A percentile compares a stretch with the other conserved stretches of the same genome.
Evolutionary conservation across 495 filamentous ascomycete species (phyloP).

Genomic region (Xylaria curta): DNA sequence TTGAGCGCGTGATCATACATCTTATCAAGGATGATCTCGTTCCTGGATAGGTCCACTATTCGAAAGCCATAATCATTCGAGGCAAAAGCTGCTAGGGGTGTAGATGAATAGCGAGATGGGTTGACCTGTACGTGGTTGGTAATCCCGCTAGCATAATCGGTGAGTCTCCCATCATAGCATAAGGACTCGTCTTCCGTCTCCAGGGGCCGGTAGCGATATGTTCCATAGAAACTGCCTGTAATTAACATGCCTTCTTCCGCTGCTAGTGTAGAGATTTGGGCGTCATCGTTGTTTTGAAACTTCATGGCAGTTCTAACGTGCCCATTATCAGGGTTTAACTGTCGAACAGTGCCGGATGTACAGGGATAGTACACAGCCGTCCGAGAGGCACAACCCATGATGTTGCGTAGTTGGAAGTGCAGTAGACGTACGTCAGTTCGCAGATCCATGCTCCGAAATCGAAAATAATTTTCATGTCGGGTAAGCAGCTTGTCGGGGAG

Average conservation of each 20-base stretch:
- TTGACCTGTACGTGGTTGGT: constrained; percentile 86
- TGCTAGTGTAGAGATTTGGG: constrained; percentile 74
- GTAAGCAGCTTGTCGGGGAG: constrained; percentile 44
- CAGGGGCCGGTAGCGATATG: constrained; percentile 73
- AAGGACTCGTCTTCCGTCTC: constrained; percentile 49
- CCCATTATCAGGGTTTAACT: constrained; percentile 59
- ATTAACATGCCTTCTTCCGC: constrained; percentile 72
- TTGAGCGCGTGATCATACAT: constrained; percentile 76
- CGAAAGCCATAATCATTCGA: constrained; percentile 84
- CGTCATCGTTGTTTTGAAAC: constrained; percentile 53
- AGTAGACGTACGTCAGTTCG: constrained; percentile 66
- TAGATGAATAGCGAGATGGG: constrained; percentile 61
- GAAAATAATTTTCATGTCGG: constrained; percentile 65
- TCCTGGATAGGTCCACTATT: constrained; percentile 72
- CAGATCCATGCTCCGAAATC: constrained; percentile 74
- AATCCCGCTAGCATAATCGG: constrained; percentile 72
- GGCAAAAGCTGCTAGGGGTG: constrained; percentile 75
- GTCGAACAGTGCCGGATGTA: constrained; percentile 55
- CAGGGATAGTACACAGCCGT: constrained; percentile 80
- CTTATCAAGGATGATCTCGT: constrained; percentile 66
- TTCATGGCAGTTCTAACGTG: constrained; percentile 64
- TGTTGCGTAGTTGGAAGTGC: constrained; percentile 91
- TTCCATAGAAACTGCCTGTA: constrained; percentile 80
- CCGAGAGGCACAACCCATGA: constrained; percentile 74
- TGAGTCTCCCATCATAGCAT: constrained; percentile 69